These are phyloP conservation scores for Madurella mycetomatis DNA, from an alignment of 2,329 filamentous ascomycete species.

Conservation along the genomic window DNA sequence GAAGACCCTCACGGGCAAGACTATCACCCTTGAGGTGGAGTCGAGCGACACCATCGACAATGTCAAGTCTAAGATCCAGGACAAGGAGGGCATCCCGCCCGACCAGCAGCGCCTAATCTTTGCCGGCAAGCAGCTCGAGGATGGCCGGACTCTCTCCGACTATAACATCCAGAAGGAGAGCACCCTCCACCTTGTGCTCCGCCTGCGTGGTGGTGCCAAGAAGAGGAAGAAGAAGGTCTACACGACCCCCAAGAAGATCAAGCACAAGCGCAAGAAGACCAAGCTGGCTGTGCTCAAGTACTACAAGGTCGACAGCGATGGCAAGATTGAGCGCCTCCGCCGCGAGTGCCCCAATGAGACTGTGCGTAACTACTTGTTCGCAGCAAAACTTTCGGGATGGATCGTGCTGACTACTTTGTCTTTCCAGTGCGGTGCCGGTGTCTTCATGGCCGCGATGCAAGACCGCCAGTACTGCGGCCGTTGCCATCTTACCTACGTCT, in stretches of 20 bases:
- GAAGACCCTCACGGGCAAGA: constrained; percentile 96
- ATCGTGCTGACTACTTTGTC: constrained; percentile 30
- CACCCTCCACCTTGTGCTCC: constrained; percentile 95
- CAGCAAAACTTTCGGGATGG: not conserved
- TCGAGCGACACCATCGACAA: constrained; percentile 99
- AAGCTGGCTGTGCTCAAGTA: constrained; percentile 99
- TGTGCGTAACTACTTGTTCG: constrained; percentile 49
- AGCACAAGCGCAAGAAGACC: constrained; percentile 99
- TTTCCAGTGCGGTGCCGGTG: constrained; percentile 89
- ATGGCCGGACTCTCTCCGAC: constrained; percentile 96
- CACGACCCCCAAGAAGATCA: constrained; percentile 99
- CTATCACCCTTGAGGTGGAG: constrained; percentile 99
- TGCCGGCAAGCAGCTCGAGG: constrained; percentile 99
- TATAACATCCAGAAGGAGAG: constrained; percentile 99
- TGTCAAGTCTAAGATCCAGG: constrained; percentile 98
- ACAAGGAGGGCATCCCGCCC: constrained; percentile 99
- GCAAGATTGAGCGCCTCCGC: constrained; percentile 99
- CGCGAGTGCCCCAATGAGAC: constrained; percentile 93
- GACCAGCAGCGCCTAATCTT: constrained; percentile 99
- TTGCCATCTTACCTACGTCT: constrained; percentile 70
- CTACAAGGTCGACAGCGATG: constrained; percentile 99
- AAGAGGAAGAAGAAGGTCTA: constrained; percentile 99
- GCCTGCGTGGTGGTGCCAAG: constrained; percentile 97
- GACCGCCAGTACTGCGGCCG: constrained; percentile 95
- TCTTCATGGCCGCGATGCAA: constrained; percentile 99